Evolutionary conservation across 2,329 filamentous ascomycete species (phyloP), one percentile per base, ranked within the genome.

Genomic region (Trichoderma atrobrunneum): DNA sequence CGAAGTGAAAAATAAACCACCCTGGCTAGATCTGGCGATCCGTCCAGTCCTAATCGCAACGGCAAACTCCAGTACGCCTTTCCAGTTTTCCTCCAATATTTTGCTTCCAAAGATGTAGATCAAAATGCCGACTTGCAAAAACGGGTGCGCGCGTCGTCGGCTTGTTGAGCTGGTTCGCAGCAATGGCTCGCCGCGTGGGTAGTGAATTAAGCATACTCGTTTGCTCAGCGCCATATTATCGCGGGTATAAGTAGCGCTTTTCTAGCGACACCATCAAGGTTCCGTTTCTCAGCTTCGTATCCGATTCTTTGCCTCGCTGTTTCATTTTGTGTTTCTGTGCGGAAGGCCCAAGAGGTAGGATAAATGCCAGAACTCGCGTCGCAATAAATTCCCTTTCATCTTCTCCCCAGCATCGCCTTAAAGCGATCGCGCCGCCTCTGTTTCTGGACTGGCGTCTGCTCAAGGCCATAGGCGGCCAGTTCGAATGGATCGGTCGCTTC

Each of bases 401-500:
- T 48, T 21, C 57, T 36, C 24, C 36, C 56, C 39, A 70, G 34
- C 5, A 70, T 28, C 18, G 7, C 14, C 5, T 43, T 43, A 6
- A 70, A 34, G n/a, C 60, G 60, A 57, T 71, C 68, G 68, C 59
- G 68, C 10, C 68, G 39, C 51, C 30, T 71, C 24, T 71, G 59
- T 43, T 43, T 57, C 34, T 64, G 36, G 8, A 61, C 59, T 24
- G 16, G 16, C 7, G 61, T 60, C 6, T 21, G 39, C 18, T 71
- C 68, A 6, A 71, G 64, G 18, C 68, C 68, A 24, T 71, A 71
- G 7, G 68, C 68, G 12, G 68, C 68, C 32, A 64, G 21, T 16
- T 71, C 68, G 48, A 71, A 71, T 16, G 68, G 68, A 71, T 71
- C 68, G 12, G 68, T 43, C 8, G 43, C 48, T 8, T 71, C 68